Conservation (phyloP, 495 filamentous ascomycete species). For the Cercophora samala region DNA sequence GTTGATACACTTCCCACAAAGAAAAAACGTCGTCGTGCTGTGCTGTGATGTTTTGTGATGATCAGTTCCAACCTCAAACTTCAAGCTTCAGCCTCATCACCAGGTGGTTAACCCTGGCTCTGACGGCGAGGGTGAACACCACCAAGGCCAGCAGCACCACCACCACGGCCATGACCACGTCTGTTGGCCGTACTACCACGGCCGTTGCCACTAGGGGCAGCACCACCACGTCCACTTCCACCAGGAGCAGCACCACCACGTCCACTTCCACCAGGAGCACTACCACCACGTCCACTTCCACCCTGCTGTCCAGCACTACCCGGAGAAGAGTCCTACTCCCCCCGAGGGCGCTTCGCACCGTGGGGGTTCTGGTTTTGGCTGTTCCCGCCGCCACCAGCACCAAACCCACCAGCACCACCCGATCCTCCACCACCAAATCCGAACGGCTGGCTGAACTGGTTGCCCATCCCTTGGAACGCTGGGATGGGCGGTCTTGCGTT, state of each 20-base stretch:
- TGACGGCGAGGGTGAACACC: neutral
- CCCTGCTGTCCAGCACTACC: neutral
- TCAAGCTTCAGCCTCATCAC: neutral
- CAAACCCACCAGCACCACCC: slow-evolving; percentile 31
- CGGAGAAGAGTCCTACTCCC: slow-evolving; percentile 31
- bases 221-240: neutral
- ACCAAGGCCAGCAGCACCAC: neutral
- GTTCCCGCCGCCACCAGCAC: slow-evolving; percentile 42
- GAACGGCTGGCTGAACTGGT: slow-evolving; percentile 13
- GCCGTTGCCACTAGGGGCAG: neutral
- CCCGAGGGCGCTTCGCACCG: slow-evolving; percentile 71
- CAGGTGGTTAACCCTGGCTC: neutral
- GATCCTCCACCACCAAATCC: neutral
- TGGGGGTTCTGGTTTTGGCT: slow-evolving; percentile 72
- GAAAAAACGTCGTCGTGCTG: neutral
- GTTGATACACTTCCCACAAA: neutral
- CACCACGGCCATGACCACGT: neutral
- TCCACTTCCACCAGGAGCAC: neutral
- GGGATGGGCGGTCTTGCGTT: slow-evolving; percentile 20
- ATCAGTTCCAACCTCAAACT: neutral
- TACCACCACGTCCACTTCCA: neutral
- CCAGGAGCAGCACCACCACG: neutral
- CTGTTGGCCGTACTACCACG: no score
- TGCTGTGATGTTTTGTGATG: no score
- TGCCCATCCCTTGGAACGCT: slow-evolving; percentile 60